Conservation (phyloP, 768 basidiomycete genomes). For the Leccinum subgranulosum region DNA sequence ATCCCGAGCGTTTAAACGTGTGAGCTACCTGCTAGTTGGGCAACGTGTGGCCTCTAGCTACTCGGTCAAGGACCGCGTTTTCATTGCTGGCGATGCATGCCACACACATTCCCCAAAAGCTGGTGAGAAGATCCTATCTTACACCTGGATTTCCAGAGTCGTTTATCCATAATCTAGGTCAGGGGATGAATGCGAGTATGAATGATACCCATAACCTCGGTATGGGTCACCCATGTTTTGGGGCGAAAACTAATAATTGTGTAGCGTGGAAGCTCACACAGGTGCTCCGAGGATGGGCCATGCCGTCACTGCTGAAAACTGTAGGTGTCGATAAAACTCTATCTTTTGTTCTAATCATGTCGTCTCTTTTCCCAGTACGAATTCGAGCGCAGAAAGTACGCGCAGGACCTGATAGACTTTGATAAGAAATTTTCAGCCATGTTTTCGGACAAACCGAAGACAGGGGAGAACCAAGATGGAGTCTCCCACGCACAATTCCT, state of each 20-base stretch:
- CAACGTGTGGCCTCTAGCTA: background rate
- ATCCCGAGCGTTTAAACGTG: background rate
- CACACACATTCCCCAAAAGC: background rate
- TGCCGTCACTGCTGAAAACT: constrained; percentile 34
- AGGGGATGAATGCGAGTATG: background rate
- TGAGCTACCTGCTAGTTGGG: background rate
- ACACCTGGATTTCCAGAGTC: background rate
- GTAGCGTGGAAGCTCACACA: constrained; percentile 47
- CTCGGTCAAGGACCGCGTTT: background rate
- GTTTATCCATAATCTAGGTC: background rate
- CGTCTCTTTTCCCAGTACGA: constrained; percentile 47
- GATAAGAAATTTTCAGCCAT: constrained; percentile 55
- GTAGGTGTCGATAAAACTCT: constrained; percentile 16
- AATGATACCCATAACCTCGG: background rate
- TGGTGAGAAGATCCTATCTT: background rate
- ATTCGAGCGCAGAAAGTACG: constrained; percentile 59
- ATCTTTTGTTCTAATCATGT: background rate
- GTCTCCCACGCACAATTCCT: constrained; percentile 34
- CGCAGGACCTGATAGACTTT: constrained; percentile 65
- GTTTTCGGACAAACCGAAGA: constrained; percentile 40
- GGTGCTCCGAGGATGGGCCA: constrained; percentile 41
- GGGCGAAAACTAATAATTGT: constrained; percentile 45
- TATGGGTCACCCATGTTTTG: constrained; percentile 14
- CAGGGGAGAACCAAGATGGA: constrained; percentile 34
- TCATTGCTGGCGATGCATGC: background rate